Percentiles rank a stretch among this genome's conserved stretches.
These are phyloP conservation scores for Daldinia bambusicola DNA, from an alignment of 495 filamentous ascomycete genomes.

Conservation along the genomic window DNA sequence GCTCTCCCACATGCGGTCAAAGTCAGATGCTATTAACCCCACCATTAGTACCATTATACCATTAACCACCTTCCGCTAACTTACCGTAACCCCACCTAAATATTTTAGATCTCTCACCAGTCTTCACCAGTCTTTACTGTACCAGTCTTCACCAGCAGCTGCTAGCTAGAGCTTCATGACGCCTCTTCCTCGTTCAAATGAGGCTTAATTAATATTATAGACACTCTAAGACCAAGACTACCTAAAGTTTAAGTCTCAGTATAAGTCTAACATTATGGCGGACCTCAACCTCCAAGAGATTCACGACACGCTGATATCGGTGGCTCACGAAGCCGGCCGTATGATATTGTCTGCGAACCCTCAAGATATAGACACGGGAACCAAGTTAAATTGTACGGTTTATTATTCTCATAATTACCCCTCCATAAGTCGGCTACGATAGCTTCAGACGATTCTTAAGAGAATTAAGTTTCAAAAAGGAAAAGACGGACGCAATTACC, in stretches of 20 bases:
- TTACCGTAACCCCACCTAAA: constrained; percentile 23
- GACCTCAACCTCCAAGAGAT: constrained; percentile 78
- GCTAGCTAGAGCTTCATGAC: constrained; percentile 6
- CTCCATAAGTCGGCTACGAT: constrained; percentile 16
- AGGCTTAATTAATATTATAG: not conserved
- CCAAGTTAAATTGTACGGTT: constrained; percentile 84
- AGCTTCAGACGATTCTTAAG: not conserved
- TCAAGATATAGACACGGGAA: constrained; percentile 66
- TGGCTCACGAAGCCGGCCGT: constrained; percentile 81
- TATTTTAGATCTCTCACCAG: constrained; percentile 2
- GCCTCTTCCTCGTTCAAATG: constrained; percentile 4
- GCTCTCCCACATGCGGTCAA: constrained; percentile 35
- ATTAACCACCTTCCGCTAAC: not conserved
- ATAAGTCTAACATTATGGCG: constrained; percentile 49
- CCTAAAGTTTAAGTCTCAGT: too few species aligned
- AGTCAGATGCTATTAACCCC: constrained; percentile 18
- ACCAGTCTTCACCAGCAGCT: constrained; percentile 2
- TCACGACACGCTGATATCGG: constrained; percentile 76
- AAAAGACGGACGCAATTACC: not conserved
- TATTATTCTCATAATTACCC: constrained; percentile 22
- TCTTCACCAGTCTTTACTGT: too few species aligned
- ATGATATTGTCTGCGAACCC: constrained; percentile 85
- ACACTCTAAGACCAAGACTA: too few species aligned
- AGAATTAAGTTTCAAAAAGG: not conserved
- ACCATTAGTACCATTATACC: not conserved